Evolutionary conservation across 306 rosid species (phyloP), one percentile per base, ranked within the genome.

Genomic region (Delonix regia): DNA sequence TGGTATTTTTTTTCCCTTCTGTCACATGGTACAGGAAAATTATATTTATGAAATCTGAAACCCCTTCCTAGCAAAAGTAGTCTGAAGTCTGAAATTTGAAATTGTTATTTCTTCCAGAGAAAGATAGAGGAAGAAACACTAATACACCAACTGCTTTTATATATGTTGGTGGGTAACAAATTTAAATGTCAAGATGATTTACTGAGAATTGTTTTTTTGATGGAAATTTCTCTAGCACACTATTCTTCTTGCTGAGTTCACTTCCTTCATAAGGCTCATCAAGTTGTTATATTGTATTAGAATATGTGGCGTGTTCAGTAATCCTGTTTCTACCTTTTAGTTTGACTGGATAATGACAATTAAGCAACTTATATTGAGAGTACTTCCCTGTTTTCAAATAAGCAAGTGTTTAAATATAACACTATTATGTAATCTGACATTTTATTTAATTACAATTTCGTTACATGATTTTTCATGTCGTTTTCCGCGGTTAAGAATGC

Each of bases 391-490:
- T 27, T 39, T 70, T 61, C 30, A 78, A 78, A 73, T 51, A 69
- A 59, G 64, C 55, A 69, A 73, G 2, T 76, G 34, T 60, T 10
- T 30, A 34, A 38, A 70, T 60, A 59, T 42, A 77, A 47, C 77
- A 39, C 24, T 11, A 13, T 55, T 25, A 63, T 60, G 71, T 60
- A 34, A 76, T n/a, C 76, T 85, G 14, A 61, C 79, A 74, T 75
- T 55, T 77, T 62, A 13, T 74, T 78, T 71, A 53, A 83, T 41
- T 45, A 51, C 39, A 75, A 77, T 57, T 82, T 82, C 41, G 68
- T 80, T 69, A 38, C 28, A 81, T 73, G 82, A 81, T 59, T 14
- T 27, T 39, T 47, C 28, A 75, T 71, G 64, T 87, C 70, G 28
- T 45, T 71, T 72, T 82, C 85, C 74, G 49, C 68, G n/a, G 60